Conservation (phyloP, 345 rosid species). For the Cardiospermum halicacabum region DNA sequence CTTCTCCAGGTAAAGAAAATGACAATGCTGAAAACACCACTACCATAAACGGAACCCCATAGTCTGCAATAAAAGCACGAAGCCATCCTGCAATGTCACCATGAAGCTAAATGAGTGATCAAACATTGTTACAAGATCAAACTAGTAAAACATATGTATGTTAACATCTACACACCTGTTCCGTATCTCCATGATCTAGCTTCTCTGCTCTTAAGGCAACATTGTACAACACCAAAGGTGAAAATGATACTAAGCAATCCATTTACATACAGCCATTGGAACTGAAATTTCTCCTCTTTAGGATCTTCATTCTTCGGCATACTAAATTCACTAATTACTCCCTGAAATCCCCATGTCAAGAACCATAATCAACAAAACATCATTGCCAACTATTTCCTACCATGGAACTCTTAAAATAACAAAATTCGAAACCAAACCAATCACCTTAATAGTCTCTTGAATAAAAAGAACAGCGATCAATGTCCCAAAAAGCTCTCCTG, state of each 20-base stretch:
- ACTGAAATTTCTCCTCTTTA: slow-evolving; percentile 35
- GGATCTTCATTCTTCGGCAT: slow-evolving; percentile 38
- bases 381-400: not conserved
- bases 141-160: not conserved
- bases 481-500: slow-evolving; percentile 80
- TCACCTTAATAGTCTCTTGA: slow-evolving; percentile 79
- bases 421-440: not conserved
- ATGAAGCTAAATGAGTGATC: not conserved
- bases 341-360: slow-evolving; percentile 34
- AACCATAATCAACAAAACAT: not conserved
- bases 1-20: slow-evolving; percentile 35
- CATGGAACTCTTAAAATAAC: not conserved
- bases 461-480: slow-evolving; percentile 69
- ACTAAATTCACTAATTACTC: slow-evolving; percentile 53
- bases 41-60: slow-evolving; percentile 81
- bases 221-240: slow-evolving; percentile 50
- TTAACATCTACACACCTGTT: slow-evolving; percentile 23
- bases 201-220: slow-evolving; percentile 53
- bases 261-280: slow-evolving; percentile 57
- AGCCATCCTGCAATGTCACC: slow-evolving; percentile 44
- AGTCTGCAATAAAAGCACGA: slow-evolving; percentile 67
- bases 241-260: slow-evolving; percentile 73
- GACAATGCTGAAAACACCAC: slow-evolving; percentile 64
- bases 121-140: not conserved
- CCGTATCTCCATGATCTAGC: slow-evolving; percentile 73